Evolutionary conservation across 2,329 filamentous ascomycete species (phyloP).

Genomic region (Botrytis aclada): DNA sequence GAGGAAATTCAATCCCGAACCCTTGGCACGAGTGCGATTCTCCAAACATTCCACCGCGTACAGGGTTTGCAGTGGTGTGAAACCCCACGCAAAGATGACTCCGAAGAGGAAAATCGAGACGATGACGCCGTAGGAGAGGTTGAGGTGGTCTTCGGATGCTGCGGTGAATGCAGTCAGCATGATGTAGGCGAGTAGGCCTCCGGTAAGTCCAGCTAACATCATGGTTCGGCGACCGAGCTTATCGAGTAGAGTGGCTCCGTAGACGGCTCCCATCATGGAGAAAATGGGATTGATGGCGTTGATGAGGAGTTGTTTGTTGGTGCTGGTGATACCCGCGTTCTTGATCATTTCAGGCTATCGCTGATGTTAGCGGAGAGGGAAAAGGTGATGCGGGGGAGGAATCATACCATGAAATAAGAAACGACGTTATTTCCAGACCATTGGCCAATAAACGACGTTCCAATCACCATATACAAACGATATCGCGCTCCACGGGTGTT

Average conservation of each 20-base stretch:
- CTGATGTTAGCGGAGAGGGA: neutral
- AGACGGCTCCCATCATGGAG: conserved; percentile 43
- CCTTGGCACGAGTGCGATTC: conserved; percentile 47
- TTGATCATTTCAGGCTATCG: conserved; percentile 44
- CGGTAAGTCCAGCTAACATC: conserved; percentile 38
- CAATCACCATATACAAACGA: conserved; percentile 49
- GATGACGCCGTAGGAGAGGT: conserved; percentile 46
- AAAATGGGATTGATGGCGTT: conserved; percentile 40
- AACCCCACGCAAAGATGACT: conserved; percentile 43
- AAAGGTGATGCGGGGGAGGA: neutral
- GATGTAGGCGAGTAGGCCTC: conserved; percentile 25
- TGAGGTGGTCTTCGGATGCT: conserved; percentile 33
- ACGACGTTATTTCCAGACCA: conserved; percentile 46
- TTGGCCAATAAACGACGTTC: conserved; percentile 53
- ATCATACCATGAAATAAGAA: conserved; percentile 37
- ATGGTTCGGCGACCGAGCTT: conserved; percentile 44
- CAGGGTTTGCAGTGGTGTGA: conserved; percentile 45
- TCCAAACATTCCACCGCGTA: conserved; percentile 49
- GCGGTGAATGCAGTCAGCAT: conserved; percentile 36
- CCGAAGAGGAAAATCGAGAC: conserved; percentile 49
- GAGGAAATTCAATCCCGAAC: conserved; percentile 43
- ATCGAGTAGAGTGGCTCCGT: conserved; percentile 45
- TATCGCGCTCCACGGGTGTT: conserved; percentile 48
- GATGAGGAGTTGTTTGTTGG: conserved; percentile 37
- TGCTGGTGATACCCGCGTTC: conserved; percentile 38